Evolutionary conservation across 495 filamentous ascomycete genomes (phyloP).

Genomic region (Xylaria sp.): DNA sequence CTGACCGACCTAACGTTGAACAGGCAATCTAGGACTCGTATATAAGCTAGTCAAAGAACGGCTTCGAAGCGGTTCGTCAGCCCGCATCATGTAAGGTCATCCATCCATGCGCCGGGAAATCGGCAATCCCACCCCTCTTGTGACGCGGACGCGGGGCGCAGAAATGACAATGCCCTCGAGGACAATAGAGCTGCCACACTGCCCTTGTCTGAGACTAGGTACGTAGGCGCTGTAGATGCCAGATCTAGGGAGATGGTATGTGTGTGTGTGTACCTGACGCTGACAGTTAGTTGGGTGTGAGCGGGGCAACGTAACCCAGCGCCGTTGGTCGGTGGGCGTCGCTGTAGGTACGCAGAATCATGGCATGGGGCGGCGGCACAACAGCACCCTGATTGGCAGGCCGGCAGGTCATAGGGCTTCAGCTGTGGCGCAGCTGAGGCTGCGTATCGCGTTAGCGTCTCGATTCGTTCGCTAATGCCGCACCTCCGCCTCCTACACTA

Average conservation of each 20-base stretch:
- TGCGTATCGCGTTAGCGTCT: conserved; percentile 4
- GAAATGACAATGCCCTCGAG: conserved; percentile 5
- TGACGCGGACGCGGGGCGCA: not conserved
- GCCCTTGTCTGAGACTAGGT: not conserved
- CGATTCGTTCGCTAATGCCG: not conserved
- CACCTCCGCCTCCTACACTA: not conserved
- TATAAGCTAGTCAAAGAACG: not conserved
- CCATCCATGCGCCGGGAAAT: not conserved
- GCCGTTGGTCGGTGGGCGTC: not conserved
- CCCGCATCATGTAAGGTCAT: not conserved
- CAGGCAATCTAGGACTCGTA: not conserved
- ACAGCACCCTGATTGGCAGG: not conserved
- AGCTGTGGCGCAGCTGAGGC: conserved; percentile 26
- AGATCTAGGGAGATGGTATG: too few species aligned
- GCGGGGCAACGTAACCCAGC: not conserved
- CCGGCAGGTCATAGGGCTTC: conserved; percentile 22
- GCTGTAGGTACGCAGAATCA: not conserved
- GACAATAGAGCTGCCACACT: not conserved
- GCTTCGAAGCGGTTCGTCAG: not conserved
- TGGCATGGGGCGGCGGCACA: not conserved
- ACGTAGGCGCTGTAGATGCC: too few species aligned
- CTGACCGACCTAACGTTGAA: not conserved
- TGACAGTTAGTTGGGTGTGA: too few species aligned
- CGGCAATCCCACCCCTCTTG: not conserved
- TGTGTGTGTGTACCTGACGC: too few species aligned